Conservation (phyloP, 768 basidiomycete genomes). For the Lentinula detonsa region DNA sequence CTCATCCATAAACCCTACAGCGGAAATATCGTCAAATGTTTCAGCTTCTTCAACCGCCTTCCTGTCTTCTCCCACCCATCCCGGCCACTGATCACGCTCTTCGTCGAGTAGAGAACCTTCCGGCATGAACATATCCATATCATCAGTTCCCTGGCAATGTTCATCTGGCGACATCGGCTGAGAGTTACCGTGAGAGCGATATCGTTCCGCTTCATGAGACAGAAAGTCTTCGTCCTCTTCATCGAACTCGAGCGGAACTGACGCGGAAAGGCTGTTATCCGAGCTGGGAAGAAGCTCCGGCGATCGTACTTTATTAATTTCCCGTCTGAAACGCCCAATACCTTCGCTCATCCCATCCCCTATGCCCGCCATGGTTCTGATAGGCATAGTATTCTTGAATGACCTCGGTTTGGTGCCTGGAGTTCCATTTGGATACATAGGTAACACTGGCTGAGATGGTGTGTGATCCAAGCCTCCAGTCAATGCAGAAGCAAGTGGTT, state of each 20-base stretch:
- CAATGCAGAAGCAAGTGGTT: slow-evolving; percentile 72
- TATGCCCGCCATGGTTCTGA: slow-evolving; percentile 46
- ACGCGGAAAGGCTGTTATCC: slow-evolving; percentile 20
- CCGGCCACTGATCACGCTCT: slow-evolving; percentile 26
- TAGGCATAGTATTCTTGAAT: slow-evolving; percentile 49
- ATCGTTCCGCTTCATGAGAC: slow-evolving; percentile 16
- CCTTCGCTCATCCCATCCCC: slow-evolving; percentile 56
- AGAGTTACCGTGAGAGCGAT: slow-evolving; percentile 19
- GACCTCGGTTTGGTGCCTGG: slow-evolving; percentile 31
- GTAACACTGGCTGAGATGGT: slow-evolving; percentile 44
- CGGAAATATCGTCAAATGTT: slow-evolving; percentile 42
- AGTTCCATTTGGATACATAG: slow-evolving; percentile 77
- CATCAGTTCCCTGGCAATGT: slow-evolving; percentile 20
- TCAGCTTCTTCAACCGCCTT: slow-evolving; percentile 47
- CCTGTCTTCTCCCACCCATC: slow-evolving; percentile 41
- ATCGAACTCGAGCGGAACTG: slow-evolving; percentile 54
- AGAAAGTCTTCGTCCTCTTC: slow-evolving; percentile 65
- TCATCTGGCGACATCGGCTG: slow-evolving; percentile 36
- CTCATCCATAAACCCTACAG: slow-evolving; percentile 33
- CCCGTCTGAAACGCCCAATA: slow-evolving; percentile 50
- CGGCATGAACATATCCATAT: slow-evolving; percentile 16
- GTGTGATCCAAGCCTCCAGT: slow-evolving; percentile 51
- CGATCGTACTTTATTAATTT: slow-evolving; percentile 46
- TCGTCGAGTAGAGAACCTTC: slow-evolving; percentile 3
- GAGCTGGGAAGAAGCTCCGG: slow-evolving; percentile 27